Percentiles rank a stretch among this genome's conserved stretches.
These are phyloP conservation scores for Mrakia gelida DNA, from an alignment of 768 basidiomycete genomes.

Conservation along the genomic window DNA sequence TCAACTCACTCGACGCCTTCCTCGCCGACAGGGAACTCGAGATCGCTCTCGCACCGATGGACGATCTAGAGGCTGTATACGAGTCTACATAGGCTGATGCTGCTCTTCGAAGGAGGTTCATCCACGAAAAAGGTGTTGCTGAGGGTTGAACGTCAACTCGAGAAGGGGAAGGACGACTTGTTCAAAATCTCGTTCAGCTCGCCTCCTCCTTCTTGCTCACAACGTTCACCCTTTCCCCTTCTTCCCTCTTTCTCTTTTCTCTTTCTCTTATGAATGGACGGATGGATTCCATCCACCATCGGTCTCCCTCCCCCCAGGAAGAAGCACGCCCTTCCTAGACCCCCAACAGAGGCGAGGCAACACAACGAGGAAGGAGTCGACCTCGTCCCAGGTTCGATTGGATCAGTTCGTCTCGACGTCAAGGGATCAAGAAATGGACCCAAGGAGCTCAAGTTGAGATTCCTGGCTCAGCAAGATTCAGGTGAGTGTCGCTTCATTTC, in stretches of 20 bases:
- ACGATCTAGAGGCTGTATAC: too few species aligned
- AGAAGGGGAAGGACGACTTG: too few species aligned
- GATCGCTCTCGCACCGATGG: neutral
- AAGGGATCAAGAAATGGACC: neutral
- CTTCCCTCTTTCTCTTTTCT: neutral
- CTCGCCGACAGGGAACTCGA: neutral
- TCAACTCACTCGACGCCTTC: neutral
- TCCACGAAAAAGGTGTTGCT: neutral
- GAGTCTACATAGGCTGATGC: neutral
- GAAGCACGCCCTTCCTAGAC: neutral
- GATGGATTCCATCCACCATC: slow-evolving; percentile 4
- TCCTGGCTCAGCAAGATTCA: neutral
- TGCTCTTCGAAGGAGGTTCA: neutral
- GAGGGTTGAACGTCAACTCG: neutral
- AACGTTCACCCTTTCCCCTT: neutral
- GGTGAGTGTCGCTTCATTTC: neutral
- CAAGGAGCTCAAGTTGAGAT: slow-evolving; percentile 7
- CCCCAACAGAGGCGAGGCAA: slow-evolving; percentile 8
- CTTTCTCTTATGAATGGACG: slow-evolving; percentile 13
- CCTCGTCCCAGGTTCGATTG: slow-evolving; percentile 8
- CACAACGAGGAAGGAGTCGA: neutral
- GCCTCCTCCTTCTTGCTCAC: neutral
- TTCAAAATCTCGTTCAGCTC: neutral
- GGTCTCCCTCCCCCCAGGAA: neutral
- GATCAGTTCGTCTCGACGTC: slow-evolving; percentile 15